Evolutionary conservation across 352 stramenopile genomes (phyloP).

Genomic region (Saprolegnia diclina): DNA sequence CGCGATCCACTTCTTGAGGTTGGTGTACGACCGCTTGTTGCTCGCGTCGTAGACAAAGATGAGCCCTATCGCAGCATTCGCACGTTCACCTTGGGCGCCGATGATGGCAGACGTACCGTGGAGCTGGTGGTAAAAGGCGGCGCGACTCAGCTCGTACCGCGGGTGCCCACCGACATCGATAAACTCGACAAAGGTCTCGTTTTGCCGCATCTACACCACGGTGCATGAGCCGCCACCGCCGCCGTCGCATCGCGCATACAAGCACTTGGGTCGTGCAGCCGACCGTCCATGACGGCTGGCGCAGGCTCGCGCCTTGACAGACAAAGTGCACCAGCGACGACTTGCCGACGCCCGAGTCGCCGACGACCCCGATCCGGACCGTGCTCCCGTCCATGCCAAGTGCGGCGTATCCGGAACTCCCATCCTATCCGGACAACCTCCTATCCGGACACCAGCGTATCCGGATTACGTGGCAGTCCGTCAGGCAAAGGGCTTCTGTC

Average conservation of each 20-base stretch:
- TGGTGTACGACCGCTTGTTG: slow-evolving; percentile 68
- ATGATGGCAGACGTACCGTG: slow-evolving; percentile 37
- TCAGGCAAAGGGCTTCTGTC: background rate
- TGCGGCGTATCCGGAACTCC: background rate
- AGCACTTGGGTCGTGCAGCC: slow-evolving; percentile 79
- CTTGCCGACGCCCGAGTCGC: slow-evolving; percentile 83
- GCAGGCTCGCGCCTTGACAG: slow-evolving; percentile 33
- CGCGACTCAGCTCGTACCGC: slow-evolving; percentile 73
- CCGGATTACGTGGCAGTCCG: background rate
- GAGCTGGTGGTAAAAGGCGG: slow-evolving; percentile 76
- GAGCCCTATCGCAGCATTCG: slow-evolving; percentile 33
- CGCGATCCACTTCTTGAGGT: slow-evolving; percentile 51
- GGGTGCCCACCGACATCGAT: slow-evolving; percentile 76
- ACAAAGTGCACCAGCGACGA: slow-evolving; percentile 61
- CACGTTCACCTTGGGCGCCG: background rate
- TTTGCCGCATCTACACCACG: slow-evolving; percentile 30
- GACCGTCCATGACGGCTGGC: slow-evolving; percentile 59
- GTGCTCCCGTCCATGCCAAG: slow-evolving; percentile 59
- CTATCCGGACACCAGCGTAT: background rate
- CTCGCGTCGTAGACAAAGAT: slow-evolving; percentile 79
- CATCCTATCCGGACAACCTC: no score
- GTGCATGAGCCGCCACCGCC: background rate
- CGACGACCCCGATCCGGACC: slow-evolving; percentile 72
- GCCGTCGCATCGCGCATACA: slow-evolving; percentile 30
- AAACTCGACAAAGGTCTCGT: slow-evolving; percentile 62